Evolutionary conservation across 345 rosid genomes (phyloP).

Genomic region (Cardamine resedifolia): DNA sequence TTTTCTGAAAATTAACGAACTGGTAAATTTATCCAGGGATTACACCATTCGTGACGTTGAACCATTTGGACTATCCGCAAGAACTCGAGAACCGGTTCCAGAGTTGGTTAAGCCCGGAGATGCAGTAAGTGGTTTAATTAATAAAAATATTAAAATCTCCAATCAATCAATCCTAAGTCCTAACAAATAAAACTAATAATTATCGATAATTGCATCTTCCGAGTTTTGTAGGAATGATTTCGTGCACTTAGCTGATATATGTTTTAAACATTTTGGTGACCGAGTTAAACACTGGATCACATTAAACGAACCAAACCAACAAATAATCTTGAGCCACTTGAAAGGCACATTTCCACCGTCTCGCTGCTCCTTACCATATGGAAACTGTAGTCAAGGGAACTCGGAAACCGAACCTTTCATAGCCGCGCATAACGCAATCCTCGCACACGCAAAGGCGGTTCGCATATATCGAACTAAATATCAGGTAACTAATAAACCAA

Average conservation of each 20-base stretch:
- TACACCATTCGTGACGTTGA: slow-evolving; percentile 66
- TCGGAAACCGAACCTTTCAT: slow-evolving; percentile 54
- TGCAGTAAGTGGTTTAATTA: slow-evolving; percentile 47
- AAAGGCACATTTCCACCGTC: slow-evolving; percentile 45
- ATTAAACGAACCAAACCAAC: slow-evolving; percentile 57
- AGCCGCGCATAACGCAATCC: slow-evolving; percentile 54
- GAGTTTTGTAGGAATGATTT: slow-evolving; percentile 51
- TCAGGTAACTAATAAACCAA: slow-evolving; percentile 42
- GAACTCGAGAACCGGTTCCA: slow-evolving; percentile 70
- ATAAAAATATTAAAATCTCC: too few species aligned
- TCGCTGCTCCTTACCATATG: slow-evolving; percentile 49
- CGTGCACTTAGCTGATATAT: slow-evolving; percentile 46
- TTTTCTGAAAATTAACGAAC: background rate
- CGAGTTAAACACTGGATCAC: slow-evolving; percentile 62
- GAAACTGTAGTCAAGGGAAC: slow-evolving; percentile 56
- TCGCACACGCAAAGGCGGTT: slow-evolving; percentile 62
- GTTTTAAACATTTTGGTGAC: slow-evolving; percentile 60
- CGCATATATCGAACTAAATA: slow-evolving; percentile 51
- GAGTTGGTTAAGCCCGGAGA: slow-evolving; percentile 66
- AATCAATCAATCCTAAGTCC: background rate
- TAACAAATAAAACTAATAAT: background rate
- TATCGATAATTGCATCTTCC: background rate
- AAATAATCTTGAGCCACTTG: slow-evolving; percentile 37
- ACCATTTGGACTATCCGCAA: slow-evolving; percentile 75
- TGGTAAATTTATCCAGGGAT: slow-evolving; percentile 47